A percentile compares a stretch with the other conserved stretches of the same genome.
Evolutionary conservation across 2,329 filamentous ascomycete species (phyloP).

Genomic region (Phoma sp.): DNA sequence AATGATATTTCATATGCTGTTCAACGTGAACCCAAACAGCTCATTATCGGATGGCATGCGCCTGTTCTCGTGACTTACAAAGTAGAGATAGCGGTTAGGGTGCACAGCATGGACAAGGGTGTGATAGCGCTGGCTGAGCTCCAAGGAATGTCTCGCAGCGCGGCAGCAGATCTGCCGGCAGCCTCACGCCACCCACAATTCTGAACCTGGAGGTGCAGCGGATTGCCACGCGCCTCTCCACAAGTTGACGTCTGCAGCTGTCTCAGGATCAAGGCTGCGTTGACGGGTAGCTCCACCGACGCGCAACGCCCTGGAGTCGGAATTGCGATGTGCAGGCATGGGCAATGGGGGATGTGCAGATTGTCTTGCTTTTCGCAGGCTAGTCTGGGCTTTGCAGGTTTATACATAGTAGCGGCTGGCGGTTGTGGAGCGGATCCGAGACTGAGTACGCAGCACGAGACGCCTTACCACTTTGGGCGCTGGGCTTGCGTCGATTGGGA

Average conservation of each 20-base stretch:
- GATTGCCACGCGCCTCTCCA: not conserved
- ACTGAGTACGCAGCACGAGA: not conserved
- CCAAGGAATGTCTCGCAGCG: too few relatives aligned
- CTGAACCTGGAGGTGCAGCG: not conserved
- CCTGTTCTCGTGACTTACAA: not conserved
- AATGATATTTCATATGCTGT: not conserved
- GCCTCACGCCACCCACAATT: constrained; percentile 3
- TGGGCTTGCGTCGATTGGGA: not conserved
- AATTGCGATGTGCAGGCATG: constrained; percentile 2
- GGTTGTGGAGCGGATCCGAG: not conserved
- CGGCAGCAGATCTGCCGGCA: not conserved
- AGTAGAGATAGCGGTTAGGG: not conserved
- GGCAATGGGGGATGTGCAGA: not conserved
- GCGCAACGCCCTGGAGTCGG: not conserved
- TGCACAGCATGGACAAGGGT: not conserved
- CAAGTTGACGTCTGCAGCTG: not conserved
- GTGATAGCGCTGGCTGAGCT: not conserved
- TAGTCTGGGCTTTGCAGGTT: not conserved
- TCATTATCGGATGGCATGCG: constrained; percentile 3
- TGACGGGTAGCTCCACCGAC: constrained; percentile 1
- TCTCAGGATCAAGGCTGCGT: not conserved
- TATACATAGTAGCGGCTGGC: not conserved
- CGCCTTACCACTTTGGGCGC: not conserved
- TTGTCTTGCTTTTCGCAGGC: not conserved
- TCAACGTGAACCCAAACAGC: not conserved